Evolutionary conservation across 805 yeast genomes (phyloP).

Genomic region (Cyberlindnera euphorbiae): DNA sequence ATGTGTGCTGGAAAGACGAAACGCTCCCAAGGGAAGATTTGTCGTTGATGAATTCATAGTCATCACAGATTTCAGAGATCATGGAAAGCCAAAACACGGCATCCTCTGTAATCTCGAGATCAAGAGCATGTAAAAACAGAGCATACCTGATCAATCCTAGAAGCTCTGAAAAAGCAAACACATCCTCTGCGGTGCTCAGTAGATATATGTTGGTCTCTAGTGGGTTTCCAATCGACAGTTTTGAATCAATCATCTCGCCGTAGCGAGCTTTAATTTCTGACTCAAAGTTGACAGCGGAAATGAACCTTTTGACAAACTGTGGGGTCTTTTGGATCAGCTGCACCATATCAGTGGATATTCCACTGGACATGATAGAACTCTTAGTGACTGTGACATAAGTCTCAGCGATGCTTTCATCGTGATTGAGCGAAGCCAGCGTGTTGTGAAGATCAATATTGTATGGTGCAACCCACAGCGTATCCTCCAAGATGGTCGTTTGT

Average conservation of each 20-base stretch:
- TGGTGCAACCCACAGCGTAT: slow-evolving; percentile 10
- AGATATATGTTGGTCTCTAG: slow-evolving; percentile 37
- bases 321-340: too few species aligned
- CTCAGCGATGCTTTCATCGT: slow-evolving; percentile 4
- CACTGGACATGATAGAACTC: neutral
- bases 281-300: slow-evolving; percentile 7
- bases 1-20: neutral
- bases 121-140: slow-evolving; percentile 22
- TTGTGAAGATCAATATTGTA: slow-evolving; percentile 7
- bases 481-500: slow-evolving; percentile 11
- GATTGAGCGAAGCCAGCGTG: slow-evolving; percentile 3
- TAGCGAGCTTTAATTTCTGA: slow-evolving; percentile 25
- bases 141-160: slow-evolving; percentile 23
- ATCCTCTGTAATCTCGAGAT: slow-evolving; percentile 12
- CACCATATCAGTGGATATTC: slow-evolving; percentile 4
- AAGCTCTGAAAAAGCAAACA: slow-evolving; percentile 14
- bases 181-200: slow-evolving; percentile 9
- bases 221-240: slow-evolving; percentile 44
- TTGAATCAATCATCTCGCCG: slow-evolving; percentile 30
- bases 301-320: slow-evolving; percentile 2
- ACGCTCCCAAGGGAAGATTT: neutral
- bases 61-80: slow-evolving; percentile 33
- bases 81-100: slow-evolving; percentile 28
- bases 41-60: slow-evolving; percentile 31
- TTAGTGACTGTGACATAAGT: slow-evolving; percentile 11